Percentiles rank a stretch among this genome's conserved stretches.
Evolutionary conservation across 805 yeast species (phyloP).

Genomic region (Priceomyces castillae): DNA sequence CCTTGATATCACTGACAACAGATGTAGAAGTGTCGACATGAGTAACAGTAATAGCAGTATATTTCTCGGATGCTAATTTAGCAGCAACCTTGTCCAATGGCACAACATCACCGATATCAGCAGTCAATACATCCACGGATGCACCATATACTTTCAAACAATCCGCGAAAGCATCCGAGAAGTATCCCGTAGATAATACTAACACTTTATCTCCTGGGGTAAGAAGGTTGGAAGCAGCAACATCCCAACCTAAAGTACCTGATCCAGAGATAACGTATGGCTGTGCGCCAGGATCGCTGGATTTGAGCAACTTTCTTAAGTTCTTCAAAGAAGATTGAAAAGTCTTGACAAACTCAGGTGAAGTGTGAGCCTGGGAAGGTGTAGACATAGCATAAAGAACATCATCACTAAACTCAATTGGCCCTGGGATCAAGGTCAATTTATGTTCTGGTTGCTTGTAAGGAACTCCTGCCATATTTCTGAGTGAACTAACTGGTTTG

Average conservation of each 20-base stretch:
- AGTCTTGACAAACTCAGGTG: conserved; percentile 73
- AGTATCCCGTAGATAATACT: conserved; percentile 87
- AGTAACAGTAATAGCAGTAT: conserved; percentile 76
- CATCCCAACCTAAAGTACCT: conserved; percentile 95
- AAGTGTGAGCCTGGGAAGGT: conserved; percentile 86
- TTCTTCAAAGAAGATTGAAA: conserved; percentile 68
- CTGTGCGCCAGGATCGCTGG: conserved; percentile 62
- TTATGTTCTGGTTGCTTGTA: conserved; percentile 44
- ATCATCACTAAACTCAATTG: conserved; percentile 76
- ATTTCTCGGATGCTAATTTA: conserved; percentile 51
- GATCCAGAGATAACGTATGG: conserved; percentile 84
- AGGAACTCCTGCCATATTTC: conserved; percentile 29
- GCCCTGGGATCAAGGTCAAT: conserved; percentile 75
- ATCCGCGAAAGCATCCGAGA: conserved; percentile 80
- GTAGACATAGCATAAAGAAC: conserved; percentile 79
- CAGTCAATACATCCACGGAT: conserved; percentile 68
- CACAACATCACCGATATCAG: conserved; percentile 72
- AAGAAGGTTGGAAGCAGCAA: conserved; percentile 75
- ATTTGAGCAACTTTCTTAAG: conserved; percentile 72
- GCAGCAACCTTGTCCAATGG: conserved; percentile 54
- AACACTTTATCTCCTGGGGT: conserved; percentile 65
- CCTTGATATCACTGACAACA: conserved; percentile 72
- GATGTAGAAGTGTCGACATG: conserved; percentile 98
- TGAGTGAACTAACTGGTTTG: neutral
- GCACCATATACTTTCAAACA: conserved; percentile 70